Conservation (phyloP, 202 grass and related monocot species). For the Saccharum hybrid region DNA sequence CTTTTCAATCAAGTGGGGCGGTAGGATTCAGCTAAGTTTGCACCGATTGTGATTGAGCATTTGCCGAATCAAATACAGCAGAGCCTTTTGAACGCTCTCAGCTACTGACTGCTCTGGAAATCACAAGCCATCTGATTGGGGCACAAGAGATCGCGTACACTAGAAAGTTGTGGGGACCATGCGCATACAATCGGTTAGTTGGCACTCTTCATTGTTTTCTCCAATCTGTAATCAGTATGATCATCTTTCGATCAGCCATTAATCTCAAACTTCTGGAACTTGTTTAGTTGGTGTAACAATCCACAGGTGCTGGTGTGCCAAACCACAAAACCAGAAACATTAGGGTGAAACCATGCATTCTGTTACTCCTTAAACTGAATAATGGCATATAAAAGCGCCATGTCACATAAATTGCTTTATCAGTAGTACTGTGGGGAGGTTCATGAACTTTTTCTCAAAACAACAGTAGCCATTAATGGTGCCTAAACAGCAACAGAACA, state of each 20-base stretch:
- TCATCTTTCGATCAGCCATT: background rate
- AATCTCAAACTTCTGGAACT: background rate
- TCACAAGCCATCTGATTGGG: conserved; percentile 21
- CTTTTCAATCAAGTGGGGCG: conserved; percentile 19
- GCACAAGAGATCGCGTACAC: background rate
- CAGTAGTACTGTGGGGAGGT: background rate
- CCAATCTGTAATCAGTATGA: background rate
- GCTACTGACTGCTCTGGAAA: conserved; percentile 33
- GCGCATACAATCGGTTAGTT: conserved; percentile 13
- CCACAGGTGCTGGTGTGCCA: background rate
- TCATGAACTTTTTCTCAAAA: background rate
- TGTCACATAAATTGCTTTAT: background rate
- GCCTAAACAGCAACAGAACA: conserved; percentile 28
- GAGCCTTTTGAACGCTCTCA: background rate
- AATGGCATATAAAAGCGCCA: background rate
- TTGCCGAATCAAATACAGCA: conserved; percentile 30
- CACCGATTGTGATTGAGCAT: background rate
- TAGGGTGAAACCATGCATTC: background rate
- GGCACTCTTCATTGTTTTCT: background rate
- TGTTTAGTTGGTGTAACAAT: conserved; percentile 12
- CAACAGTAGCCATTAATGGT: conserved; percentile 11
- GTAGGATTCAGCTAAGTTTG: conserved; percentile 1
- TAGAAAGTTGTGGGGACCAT: conserved; percentile 24
- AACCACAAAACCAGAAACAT: conserved; percentile 6
- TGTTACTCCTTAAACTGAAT: background rate